Percentiles rank a stretch among this genome's conserved stretches.
These are phyloP conservation scores for Candida quercuum DNA, from an alignment of 805 yeast species.

Conservation along the genomic window DNA sequence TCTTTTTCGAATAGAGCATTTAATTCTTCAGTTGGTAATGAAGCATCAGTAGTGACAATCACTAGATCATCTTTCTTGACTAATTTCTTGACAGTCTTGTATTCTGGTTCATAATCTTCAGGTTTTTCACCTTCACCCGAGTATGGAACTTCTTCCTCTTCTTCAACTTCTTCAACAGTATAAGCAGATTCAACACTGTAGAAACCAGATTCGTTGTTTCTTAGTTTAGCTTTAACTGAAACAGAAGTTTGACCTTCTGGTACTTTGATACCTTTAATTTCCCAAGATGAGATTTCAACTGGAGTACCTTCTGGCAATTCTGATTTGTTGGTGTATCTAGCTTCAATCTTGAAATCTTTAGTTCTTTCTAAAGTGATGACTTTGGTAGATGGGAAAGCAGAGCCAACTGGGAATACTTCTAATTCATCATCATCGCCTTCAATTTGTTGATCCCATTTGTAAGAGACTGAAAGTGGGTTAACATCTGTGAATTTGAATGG, in stretches of 20 bases:
- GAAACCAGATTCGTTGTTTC: slow-evolving; percentile 96
- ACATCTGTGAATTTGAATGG: slow-evolving; percentile 97
- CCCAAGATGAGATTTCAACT: slow-evolving; percentile 76
- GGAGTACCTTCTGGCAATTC: slow-evolving; percentile 66
- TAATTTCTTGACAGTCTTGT: slow-evolving; percentile 84
- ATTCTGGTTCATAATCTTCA: slow-evolving; percentile 80
- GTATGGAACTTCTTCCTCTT: slow-evolving; percentile 80
- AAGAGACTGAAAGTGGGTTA: slow-evolving; percentile 88
- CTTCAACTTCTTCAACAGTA: slow-evolving; percentile 86
- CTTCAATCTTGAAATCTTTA: slow-evolving; percentile 81
- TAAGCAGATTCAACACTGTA: slow-evolving; percentile 91
- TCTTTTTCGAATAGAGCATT: slow-evolving; percentile 73
- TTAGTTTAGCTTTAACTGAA: slow-evolving; percentile 86
- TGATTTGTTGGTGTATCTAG: slow-evolving; percentile 73
- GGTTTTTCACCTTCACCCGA: slow-evolving; percentile 66
- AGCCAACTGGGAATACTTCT: slow-evolving; percentile 96
- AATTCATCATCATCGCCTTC: slow-evolving; percentile 86
- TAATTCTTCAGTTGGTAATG: slow-evolving; percentile 52
- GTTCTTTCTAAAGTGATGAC: slow-evolving; percentile 90
- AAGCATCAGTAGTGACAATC: slow-evolving; percentile 55
- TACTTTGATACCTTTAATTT: slow-evolving; percentile 77
- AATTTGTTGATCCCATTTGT: slow-evolving; percentile 89
- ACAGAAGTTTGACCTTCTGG: slow-evolving; percentile 70
- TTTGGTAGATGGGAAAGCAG: slow-evolving; percentile 91
- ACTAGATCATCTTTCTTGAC: slow-evolving; percentile 83